Percentiles rank a stretch among this genome's conserved stretches.
These are phyloP conservation scores for Echinosophora koreensis DNA, from an alignment of 306 rosid species.

Conservation along the genomic window DNA sequence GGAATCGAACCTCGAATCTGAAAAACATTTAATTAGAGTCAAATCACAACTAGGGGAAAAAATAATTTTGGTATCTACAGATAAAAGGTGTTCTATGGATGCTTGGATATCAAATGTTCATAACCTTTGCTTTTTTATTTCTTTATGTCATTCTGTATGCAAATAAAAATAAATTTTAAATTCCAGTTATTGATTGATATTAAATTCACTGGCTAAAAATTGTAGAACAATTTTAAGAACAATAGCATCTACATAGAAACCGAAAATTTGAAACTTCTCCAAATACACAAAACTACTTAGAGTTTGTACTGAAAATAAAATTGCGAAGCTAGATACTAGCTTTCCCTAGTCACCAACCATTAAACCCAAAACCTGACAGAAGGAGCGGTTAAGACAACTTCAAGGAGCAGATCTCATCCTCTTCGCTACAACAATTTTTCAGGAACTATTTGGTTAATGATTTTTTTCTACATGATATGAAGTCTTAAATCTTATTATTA, in stretches of 20 bases:
- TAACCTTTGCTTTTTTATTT: neutral
- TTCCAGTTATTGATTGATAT: too few relatives aligned
- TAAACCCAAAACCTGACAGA: too few relatives aligned
- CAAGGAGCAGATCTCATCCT: too few relatives aligned
- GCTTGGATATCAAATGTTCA: neutral
- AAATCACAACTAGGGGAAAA: neutral
- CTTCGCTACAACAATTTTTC: too few relatives aligned
- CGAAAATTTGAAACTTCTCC: neutral
- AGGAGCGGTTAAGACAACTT: too few relatives aligned
- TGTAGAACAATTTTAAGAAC: neutral
- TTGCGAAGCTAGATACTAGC: too few relatives aligned
- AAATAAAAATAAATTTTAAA: neutral
- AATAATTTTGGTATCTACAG: neutral
- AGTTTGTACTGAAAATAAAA: neutral
- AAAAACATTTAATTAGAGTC: constrained; percentile 39
- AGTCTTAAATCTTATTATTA: too few relatives aligned
- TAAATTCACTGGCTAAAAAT: neutral
- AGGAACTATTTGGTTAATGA: too few relatives aligned
- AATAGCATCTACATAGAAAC: neutral
- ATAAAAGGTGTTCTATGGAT: constrained; percentile 5
- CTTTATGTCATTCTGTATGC: neutral
- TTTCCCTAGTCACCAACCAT: too few relatives aligned
- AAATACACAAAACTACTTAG: constrained; percentile 5
- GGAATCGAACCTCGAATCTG: constrained; percentile 96
- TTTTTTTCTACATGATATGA: too few relatives aligned